Evolutionary conservation across 106 monocot species (phyloP), one percentile per base, ranked within the genome.

Genomic region (Platanthera guangdongensis): DNA sequence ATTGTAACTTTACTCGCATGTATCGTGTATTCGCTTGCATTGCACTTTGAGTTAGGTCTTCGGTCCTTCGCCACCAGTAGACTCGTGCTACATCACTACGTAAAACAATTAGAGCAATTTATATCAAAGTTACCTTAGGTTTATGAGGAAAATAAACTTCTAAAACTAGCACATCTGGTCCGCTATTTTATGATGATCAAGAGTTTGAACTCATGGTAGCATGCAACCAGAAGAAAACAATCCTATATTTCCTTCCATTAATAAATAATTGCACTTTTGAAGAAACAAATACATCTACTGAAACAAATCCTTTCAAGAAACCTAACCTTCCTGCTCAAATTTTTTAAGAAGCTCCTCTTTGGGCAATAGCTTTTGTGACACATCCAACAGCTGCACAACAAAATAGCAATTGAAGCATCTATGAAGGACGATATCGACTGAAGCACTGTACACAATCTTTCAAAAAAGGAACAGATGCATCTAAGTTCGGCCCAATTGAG

Each of bases 241-340:
- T 1, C 39, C 57, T 3, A 21, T 60, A 13, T 59, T 60, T 60
- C 59, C 59, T 8, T 19, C 59, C n/a, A 39, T 39, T 3, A 39
- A 39, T 39, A 39, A 39, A 60, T 6, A 60, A 60, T 60, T 60
- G 59, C 55, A 60, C 19, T 60, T 22, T n/a, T 21, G 6, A 21
- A 6, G n/a, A 6, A 60, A 60, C 11, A 18, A 60, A 3, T 39
- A 39, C 3, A 39, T 67, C 12, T 39, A 67, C 12, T 30, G 13
- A 67, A 25, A 32, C 4, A 67, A 67, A 67, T 67, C 13, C 47
- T 48, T 47, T 70, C 47, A 48, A 48, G 15, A 46, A 68, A 63
- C 45, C 81, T 82, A 12, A 94, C 94, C 94, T 89, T 80, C 86
- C 78, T 85, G 81, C 79, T 92, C 85, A 82, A 94, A 94, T 79